A percentile compares a stretch with the other conserved stretches of the same genome.
Evolutionary conservation across 2,329 filamentous ascomycete genomes (phyloP).

Genomic region (Trichoderma brevicompactum): DNA sequence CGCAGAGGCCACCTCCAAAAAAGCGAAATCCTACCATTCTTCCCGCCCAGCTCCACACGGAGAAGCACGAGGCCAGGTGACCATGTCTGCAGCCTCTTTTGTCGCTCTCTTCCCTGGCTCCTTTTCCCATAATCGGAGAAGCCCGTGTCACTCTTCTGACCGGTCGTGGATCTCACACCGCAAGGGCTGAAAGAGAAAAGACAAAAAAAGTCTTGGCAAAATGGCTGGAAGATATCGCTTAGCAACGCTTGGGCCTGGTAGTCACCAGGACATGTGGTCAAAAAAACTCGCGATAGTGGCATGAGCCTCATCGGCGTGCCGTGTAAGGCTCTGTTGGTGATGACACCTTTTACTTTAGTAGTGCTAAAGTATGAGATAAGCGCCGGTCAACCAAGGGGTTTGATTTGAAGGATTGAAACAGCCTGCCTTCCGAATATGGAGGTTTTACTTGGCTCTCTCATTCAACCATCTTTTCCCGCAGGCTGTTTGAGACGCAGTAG

Average conservation of each 20-base stretch:
- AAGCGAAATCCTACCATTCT: background rate
- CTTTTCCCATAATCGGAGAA: slow-evolving; percentile 11
- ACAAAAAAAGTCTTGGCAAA: slow-evolving; percentile 4
- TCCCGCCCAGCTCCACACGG: slow-evolving; percentile 17
- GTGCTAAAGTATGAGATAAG: background rate
- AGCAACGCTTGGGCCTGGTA: slow-evolving; percentile 8
- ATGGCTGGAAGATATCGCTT: slow-evolving; percentile 24
- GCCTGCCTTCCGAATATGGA: background rate
- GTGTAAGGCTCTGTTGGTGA: background rate
- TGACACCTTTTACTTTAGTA: background rate
- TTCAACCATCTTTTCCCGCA: background rate
- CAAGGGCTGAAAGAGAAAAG: slow-evolving; percentile 6
- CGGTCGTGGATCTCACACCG: slow-evolving; percentile 19
- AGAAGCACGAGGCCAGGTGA: slow-evolving; percentile 23
- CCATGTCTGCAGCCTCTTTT: slow-evolving; percentile 1
- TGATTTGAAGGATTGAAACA: background rate
- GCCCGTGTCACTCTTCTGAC: slow-evolving; percentile 11
- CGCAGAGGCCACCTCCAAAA: slow-evolving; percentile 9
- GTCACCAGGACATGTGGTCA: background rate
- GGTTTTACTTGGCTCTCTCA: background rate
- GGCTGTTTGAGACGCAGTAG: slow-evolving; percentile 8
- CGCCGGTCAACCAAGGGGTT: background rate
- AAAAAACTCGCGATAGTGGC: slow-evolving; percentile 12
- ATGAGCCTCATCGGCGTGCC: background rate
- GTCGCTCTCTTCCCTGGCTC: slow-evolving; percentile 1